Percentiles rank a stretch among this genome's conserved stretches.
phyloP scores from a whole-genome alignment of 2,329 filamentous ascomycete species.

The Penicillium glabrum region DNA sequence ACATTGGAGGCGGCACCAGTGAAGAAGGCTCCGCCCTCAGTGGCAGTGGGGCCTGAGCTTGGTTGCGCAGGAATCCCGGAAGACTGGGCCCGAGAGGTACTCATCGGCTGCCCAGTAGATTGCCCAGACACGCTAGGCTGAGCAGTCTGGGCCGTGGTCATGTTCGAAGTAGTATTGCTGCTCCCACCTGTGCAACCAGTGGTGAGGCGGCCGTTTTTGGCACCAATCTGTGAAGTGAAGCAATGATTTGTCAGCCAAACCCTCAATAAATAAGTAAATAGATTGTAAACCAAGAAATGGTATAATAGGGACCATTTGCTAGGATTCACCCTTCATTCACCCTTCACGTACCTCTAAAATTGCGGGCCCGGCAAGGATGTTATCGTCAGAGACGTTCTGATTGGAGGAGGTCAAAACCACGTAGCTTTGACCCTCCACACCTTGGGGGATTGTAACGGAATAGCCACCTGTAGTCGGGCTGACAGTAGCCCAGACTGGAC shows the following conservation, averaged over 20 bases:
- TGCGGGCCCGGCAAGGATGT: conserved; percentile 32
- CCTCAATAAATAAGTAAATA: too few relatives aligned
- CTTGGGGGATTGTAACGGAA: conserved; percentile 23
- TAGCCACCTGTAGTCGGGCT: conserved; percentile 10
- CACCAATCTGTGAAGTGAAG: not conserved
- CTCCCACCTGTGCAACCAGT: not conserved
- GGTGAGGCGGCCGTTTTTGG: not conserved
- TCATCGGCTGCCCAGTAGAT: not conserved
- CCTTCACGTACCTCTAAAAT: conserved; percentile 28
- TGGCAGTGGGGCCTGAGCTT: not conserved
- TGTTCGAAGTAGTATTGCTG: not conserved
- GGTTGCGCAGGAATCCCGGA: not conserved
- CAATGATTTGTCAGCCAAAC: not conserved
- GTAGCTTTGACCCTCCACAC: conserved; percentile 29
- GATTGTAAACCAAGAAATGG: too few relatives aligned
- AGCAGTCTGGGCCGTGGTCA: not conserved
- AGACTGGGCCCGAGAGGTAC: not conserved
- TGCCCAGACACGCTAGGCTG: not conserved
- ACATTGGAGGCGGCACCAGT: not conserved
- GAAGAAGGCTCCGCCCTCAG: not conserved
- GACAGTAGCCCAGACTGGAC: conserved; percentile 5
- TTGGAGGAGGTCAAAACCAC: conserved; percentile 28
- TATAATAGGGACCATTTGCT: too few relatives aligned
- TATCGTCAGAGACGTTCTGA: conserved; percentile 25
- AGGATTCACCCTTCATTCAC: too few relatives aligned